Evolutionary conservation across 2,329 filamentous ascomycete genomes (phyloP).

Genomic region (Thermothelomyces thermophilus): DNA sequence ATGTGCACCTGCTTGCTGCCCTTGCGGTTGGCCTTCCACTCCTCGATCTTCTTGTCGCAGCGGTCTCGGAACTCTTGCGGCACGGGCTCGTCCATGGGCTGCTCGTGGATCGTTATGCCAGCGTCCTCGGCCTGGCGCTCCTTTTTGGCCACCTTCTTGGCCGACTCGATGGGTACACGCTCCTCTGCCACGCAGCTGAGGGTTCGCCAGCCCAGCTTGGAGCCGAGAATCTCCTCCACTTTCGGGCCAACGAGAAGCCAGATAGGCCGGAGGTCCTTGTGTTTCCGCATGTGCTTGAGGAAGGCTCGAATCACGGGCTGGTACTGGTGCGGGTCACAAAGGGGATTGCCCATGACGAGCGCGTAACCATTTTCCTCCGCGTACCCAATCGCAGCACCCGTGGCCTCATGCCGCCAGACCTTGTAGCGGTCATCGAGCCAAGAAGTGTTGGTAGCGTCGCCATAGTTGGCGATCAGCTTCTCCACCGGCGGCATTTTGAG

Average conservation of each 20-base stretch:
- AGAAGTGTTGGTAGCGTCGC: conserved; percentile 87
- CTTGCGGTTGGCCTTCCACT: conserved; percentile 75
- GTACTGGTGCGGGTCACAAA: conserved; percentile 76
- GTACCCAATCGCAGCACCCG: conserved; percentile 79
- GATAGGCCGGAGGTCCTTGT: conserved; percentile 59
- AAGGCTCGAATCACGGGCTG: conserved; percentile 66
- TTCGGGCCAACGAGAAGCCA: conserved; percentile 84
- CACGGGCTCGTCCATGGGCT: conserved; percentile 57
- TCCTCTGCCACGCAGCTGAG: conserved; percentile 86
- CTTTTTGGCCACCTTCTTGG: conserved; percentile 58
- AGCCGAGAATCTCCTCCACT: conserved; percentile 72
- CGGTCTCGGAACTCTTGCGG: conserved; percentile 61
- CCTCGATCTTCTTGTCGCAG: conserved; percentile 64
- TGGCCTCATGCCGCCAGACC: conserved; percentile 73
- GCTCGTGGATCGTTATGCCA: conserved; percentile 71
- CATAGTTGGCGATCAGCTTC: conserved; percentile 90
- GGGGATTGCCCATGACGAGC: conserved; percentile 79
- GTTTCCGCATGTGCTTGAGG: conserved; percentile 57
- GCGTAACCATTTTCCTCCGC: conserved; percentile 54
- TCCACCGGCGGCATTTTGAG: conserved; percentile 66
- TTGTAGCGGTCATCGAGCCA: conserved; percentile 87
- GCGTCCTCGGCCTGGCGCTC: conserved; percentile 74
- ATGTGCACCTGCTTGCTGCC: conserved; percentile 79
- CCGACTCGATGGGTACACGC: conserved; percentile 70
- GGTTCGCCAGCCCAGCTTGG: conserved; percentile 78